Base-by-base conservation (phyloP, 2,329 filamentous ascomycete genomes). In the Penicillium decumbens region DNA sequence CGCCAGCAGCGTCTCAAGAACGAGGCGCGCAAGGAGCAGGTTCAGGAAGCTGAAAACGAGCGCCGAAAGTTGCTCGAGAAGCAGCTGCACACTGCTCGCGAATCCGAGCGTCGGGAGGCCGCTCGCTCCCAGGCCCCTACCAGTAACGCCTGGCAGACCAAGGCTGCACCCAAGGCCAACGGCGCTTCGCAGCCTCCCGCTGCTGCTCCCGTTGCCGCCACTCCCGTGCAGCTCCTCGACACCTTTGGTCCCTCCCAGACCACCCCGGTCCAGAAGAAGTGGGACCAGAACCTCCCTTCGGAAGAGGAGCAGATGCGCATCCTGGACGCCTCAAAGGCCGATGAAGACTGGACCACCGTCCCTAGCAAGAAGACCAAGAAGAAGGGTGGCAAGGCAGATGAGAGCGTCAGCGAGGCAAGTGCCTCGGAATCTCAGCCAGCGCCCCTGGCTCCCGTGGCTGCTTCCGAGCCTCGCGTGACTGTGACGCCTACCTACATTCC, bases 1-100 rank as follows among this genome's bases (percentile, higher is more conserved):
- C 85, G 90, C 52, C 91, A 96, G 76, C 93, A 95, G 75, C 82
- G 85, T 59, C 83, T 87, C 76, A 96, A 95, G 82, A 84, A 81
- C 32, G 90, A 95, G 72, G 85, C 83, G 50, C 83, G 84, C 63
- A 93, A 89, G 77, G 76, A 78, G 27, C 78, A 81, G 49, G 83
- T 87, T 27, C 85, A 91, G 65, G 86, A 88, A 61, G 82, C 86
- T 0, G 91, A 96, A 74, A 81, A 84, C 65, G 79, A 88, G 64
- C 85, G 91, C 65, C 88, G 89, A 74, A 75, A 76, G 32, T 77
- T 88, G 53, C 77, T 88, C 62, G 90, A 96, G 75, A 85, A 87
- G 68, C 91, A 95, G 75, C 83, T 89, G 57, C 87, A 90, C 55
- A 79, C 80, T 52, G 90, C 90, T 48, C 84, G 92, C 58, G 81